These are phyloP conservation scores for Terana coerulea DNA, from an alignment of 768 basidiomycete species.

Conservation along the genomic window DNA sequence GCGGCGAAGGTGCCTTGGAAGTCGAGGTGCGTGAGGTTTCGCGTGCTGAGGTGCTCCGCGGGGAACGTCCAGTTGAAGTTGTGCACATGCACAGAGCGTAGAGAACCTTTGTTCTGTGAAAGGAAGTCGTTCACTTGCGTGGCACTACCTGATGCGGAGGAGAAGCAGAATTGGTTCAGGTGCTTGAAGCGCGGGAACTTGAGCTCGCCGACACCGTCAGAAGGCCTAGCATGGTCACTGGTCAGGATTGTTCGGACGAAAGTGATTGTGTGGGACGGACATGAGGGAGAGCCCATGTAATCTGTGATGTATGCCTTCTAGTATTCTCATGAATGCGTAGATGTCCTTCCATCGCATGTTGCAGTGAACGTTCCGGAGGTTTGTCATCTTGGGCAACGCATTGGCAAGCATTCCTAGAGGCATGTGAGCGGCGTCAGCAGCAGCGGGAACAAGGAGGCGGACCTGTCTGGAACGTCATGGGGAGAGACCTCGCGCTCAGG, in stretches of 20 bases:
- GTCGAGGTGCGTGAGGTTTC: slow-evolving; percentile 61
- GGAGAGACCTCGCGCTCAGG: slow-evolving; percentile 44
- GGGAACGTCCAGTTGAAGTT: slow-evolving; percentile 59
- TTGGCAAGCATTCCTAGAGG: slow-evolving; percentile 74
- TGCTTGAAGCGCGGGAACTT: slow-evolving; percentile 31
- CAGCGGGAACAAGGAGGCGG: slow-evolving; percentile 5
- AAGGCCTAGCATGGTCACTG: slow-evolving; percentile 16
- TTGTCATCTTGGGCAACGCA: slow-evolving; percentile 58
- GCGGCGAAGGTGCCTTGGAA: slow-evolving; percentile 55
- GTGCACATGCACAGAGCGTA: slow-evolving; percentile 53
- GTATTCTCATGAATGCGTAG: slow-evolving; percentile 44
- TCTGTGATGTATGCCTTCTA: slow-evolving; percentile 49
- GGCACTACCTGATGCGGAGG: slow-evolving; percentile 39
- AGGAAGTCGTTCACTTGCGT: slow-evolving; percentile 44
- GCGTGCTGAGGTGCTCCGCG: slow-evolving; percentile 45
- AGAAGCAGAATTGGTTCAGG: slow-evolving; percentile 56
- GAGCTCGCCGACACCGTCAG: slow-evolving; percentile 26
- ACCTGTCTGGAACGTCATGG: slow-evolving; percentile 67
- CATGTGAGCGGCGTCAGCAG: slow-evolving; percentile 19
- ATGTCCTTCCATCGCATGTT: slow-evolving; percentile 54
- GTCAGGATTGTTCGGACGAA: not conserved
- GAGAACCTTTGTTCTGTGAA: slow-evolving; percentile 44
- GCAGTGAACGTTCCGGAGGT: slow-evolving; percentile 57
- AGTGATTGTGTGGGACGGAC: slow-evolving; percentile 15
- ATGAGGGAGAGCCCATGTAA: slow-evolving; percentile 53